Evolutionary conservation across 805 yeast species (phyloP).

Genomic region (Candida taoyuanica): DNA sequence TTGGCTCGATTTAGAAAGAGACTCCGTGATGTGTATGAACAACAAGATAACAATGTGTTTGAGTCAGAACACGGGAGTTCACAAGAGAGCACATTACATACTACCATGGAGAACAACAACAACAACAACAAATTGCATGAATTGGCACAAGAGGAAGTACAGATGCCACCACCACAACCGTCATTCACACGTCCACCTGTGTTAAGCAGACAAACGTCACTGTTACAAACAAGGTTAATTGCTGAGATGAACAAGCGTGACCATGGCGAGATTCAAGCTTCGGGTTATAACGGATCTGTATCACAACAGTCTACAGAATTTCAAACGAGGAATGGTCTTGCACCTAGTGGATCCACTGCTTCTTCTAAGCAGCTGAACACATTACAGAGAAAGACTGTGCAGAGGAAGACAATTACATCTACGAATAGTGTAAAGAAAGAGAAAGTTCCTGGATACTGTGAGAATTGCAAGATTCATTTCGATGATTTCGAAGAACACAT

Average conservation of each 20-base stretch:
- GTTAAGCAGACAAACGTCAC: slow-evolving; percentile 21
- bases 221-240: slow-evolving; percentile 17
- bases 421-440: slow-evolving; percentile 11
- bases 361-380: slow-evolving; percentile 47
- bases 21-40: slow-evolving; percentile 21
- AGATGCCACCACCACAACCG: slow-evolving; percentile 23
- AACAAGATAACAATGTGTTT: neutral
- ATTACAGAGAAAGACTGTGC: slow-evolving; percentile 39
- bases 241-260: slow-evolving; percentile 24
- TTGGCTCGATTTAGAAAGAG: slow-evolving; percentile 38
- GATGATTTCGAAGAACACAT: slow-evolving; percentile 78
- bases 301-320: slow-evolving; percentile 23
- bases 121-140: slow-evolving; percentile 2
- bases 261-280: slow-evolving; percentile 55
- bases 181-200: slow-evolving; percentile 8
- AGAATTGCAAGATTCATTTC: slow-evolving; percentile 83
- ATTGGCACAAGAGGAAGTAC: neutral
- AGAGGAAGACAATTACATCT: slow-evolving; percentile 1
- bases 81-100: slow-evolving; percentile 8
- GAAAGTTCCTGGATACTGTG: slow-evolving; percentile 75
- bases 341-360: slow-evolving; percentile 54
- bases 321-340: slow-evolving; percentile 51
- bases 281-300: slow-evolving; percentile 48
- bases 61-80: slow-evolving; percentile 9
- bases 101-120: slow-evolving; percentile 2